Evolutionary conservation across 805 yeast species (phyloP), one percentile per base, ranked within the genome.

Genomic region (Phaffomyces thermotolerans): DNA sequence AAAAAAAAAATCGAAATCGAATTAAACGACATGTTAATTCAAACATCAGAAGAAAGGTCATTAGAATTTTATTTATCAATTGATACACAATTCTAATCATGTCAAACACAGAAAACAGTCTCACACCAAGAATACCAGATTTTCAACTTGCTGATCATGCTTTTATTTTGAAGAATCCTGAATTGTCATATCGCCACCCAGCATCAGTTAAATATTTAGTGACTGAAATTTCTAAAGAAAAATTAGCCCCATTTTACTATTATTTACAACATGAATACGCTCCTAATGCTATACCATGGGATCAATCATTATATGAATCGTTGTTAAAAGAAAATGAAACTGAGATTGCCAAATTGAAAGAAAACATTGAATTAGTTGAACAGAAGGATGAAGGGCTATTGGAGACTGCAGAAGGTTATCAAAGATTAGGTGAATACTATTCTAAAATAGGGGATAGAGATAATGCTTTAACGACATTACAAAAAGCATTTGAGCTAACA

Each of bases 361-460:
- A 64, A 31, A 62, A 63, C 12, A 69, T 79, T 41, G 59, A 63
- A 49, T 58, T 74, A 58, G 65, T 78, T 62, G 75, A 81, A 68
- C 63, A 69, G 59, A 56, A 72, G 64, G 69, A 77, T 74, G 97
- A 90, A 62, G 95, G 95, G 30, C 96, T 88, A 60, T 66, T 84
- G 51, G 96, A 88, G 58, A 74, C 80, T 33, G 80, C 89, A 8
- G 81, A 80, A 49, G 79, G 81, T 37, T 84, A 88, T 75, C 76
- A 79, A 44, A 76, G 80, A 56, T 75, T 93, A 27, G 97, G 96
- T 31, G 95, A 90, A 60, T 87, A 81, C 65, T 91, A 87, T 63
- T 80, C 96, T 12, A 70, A 72, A 47, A 85, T 89, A 55, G 91
- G 96, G 49, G 96, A 91, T 63, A 76, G 79, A 50, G 66, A 69